A percentile compares a stretch with the other conserved stretches of the same genome.
These are phyloP conservation scores for Podosphaera aphanis DNA, from an alignment of 2,329 filamentous ascomycete genomes.

Conservation along the genomic window DNA sequence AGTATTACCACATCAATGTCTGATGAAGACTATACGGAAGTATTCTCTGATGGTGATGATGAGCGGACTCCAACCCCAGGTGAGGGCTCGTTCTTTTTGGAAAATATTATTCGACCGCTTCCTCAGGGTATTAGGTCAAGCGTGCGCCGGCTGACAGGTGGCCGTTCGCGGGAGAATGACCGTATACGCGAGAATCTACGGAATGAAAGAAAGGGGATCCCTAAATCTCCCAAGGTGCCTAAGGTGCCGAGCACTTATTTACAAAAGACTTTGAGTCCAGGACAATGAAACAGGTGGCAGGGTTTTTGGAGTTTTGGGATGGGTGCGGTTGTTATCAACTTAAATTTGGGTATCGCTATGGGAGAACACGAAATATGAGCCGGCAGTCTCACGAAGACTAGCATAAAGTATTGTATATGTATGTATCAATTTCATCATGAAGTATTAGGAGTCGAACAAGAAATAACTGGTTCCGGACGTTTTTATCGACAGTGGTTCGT, in stretches of 20 bases:
- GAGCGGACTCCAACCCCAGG: constrained; percentile 16
- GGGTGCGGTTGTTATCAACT: background rate
- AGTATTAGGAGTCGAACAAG: no score
- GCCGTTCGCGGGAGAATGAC: constrained; percentile 17
- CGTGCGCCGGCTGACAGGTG: constrained; percentile 38
- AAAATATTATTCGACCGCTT: constrained; percentile 36
- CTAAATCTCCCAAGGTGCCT: constrained; percentile 15
- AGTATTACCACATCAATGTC: constrained; percentile 40
- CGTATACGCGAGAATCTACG: constrained; percentile 13
- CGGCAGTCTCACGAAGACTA: no score
- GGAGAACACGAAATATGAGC: no score
- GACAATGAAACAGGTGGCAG: constrained; percentile 2
- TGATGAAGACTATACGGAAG: constrained; percentile 48
- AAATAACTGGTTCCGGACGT: no score
- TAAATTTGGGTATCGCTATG: no score
- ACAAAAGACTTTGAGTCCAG: constrained; percentile 7
- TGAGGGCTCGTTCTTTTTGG: constrained; percentile 27
- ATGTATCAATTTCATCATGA: no score
- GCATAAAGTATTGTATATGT: no score
- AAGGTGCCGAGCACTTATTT: constrained; percentile 15
- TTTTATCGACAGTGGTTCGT: no score
- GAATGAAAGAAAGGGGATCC: constrained; percentile 12
- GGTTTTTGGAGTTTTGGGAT: background rate
- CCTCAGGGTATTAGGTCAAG: constrained; percentile 32
- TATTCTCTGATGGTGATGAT: constrained; percentile 58